Base-by-base conservation (phyloP, 768 basidiomycete species). In the Panaeolus cyanescens region DNA sequence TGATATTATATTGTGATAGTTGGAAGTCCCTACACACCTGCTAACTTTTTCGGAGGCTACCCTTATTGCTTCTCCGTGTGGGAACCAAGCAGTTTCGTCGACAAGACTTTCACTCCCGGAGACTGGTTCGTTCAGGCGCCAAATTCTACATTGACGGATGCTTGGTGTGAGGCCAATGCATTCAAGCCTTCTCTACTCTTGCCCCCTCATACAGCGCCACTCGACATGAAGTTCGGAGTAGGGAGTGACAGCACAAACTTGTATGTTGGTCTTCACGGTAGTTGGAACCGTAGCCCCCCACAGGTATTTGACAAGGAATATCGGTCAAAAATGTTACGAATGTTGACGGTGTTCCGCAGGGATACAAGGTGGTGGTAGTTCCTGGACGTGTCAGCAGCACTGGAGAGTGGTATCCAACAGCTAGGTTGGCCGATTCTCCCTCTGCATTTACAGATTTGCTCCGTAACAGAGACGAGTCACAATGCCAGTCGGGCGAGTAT, bases 11-110 rank as follows among this genome's bases (percentile, higher is more conserved):
- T 5, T 32, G 7, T 34, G 28, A 12, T 32, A 66, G 65, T 66
- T 25, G 63, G 65, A 20, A 55, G 59, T 32, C 56, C 63, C 5
- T 25, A 39, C n/a, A 42, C 34, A 20, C 57, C 63, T 9, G 40
- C 54, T 22, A 45, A 42, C 25, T 36, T 58, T 31, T 66, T 64
- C 54, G 58, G 54, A 22, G 65, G 65, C 2, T 62, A 62, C 19
- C 65, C 63, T 15, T 64, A 66, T 39, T 66, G 65, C 58, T 66
- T 56, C 60, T 59, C 60, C 13, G 65, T 66, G 32, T 63, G 55
- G 60, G 53, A 61, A 40, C 50, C 62, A 5, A 34, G 37, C 19
- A 50, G 42, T 39, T 61, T 64, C 55, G 55, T 58, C 54, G 62
- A 66, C 40, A 34, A 39, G 10, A n/a, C 62, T 9, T 55, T 64